Conservation (phyloP, 176 grass and related monocot genomes). For the Eleusine indica region DNA sequence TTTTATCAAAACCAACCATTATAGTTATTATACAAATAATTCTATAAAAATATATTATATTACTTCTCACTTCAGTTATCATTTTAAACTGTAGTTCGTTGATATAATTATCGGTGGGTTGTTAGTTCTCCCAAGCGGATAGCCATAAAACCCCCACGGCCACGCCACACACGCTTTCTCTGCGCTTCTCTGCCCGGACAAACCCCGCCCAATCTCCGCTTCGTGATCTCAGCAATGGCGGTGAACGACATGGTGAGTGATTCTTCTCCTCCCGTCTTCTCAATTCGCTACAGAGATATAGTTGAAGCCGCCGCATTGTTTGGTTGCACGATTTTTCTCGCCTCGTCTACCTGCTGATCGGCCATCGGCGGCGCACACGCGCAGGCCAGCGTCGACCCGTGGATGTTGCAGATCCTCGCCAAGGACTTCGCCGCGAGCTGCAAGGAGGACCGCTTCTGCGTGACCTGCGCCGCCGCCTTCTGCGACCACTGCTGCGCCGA, state of each 20-base stretch:
- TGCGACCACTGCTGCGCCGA: conserved; percentile 22
- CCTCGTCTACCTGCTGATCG: not conserved
- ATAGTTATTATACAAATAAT: too few relatives aligned
- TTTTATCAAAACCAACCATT: too few relatives aligned
- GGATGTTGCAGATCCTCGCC: not conserved
- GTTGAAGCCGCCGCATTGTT: not conserved
- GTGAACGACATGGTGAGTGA: not conserved
- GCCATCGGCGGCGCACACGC: not conserved
- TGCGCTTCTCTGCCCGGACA: not conserved
- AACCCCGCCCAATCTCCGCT: not conserved
- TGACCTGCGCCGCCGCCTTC: conserved; percentile 29
- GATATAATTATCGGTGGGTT: too few relatives aligned
- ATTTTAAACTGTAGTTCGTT: too few relatives aligned
- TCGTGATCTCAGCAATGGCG: conserved; percentile 21
- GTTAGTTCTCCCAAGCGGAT: too few relatives aligned
- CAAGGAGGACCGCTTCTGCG: conserved; percentile 28
- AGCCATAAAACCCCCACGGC: not conserved
- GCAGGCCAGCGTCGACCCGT: not conserved
- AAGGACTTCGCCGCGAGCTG: conserved; percentile 9
- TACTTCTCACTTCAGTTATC: too few relatives aligned
- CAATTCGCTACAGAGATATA: not conserved
- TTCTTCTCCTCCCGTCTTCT: not conserved
- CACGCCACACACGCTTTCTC: not conserved
- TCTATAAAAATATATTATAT: too few relatives aligned
- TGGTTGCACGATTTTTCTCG: too few relatives aligned